Evolutionary conservation across 495 filamentous ascomycete species (phyloP).

Genomic region (Aspergillus funiculosus): DNA sequence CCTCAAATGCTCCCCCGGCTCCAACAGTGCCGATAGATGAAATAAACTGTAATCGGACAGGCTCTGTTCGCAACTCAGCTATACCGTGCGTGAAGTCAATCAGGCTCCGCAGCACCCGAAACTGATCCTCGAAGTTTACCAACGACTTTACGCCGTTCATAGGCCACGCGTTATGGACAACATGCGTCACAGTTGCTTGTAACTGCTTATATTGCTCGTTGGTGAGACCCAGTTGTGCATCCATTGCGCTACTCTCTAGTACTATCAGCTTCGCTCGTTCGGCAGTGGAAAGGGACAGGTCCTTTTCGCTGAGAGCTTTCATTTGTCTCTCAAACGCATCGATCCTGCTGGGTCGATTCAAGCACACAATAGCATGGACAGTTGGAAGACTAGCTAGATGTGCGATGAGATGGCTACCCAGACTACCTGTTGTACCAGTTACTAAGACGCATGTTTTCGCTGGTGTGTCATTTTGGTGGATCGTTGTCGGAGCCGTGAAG

Average conservation of each 20-base stretch:
- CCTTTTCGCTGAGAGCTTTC: conserved; percentile 30
- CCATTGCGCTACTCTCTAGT: conserved; percentile 36
- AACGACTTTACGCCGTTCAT: conserved; percentile 46
- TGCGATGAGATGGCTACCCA: conserved; percentile 45
- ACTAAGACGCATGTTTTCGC: conserved; percentile 33
- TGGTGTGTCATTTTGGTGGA: neutral
- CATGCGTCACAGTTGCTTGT: conserved; percentile 42
- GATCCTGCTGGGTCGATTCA: conserved; percentile 33
- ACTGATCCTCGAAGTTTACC: conserved; percentile 44
- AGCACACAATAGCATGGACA: conserved; percentile 39
- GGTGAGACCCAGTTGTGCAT: conserved; percentile 42
- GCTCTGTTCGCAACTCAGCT: conserved; percentile 15
- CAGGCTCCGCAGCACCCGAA: conserved; percentile 42
- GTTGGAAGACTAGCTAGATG: conserved; percentile 26
- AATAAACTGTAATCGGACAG: conserved; percentile 46
- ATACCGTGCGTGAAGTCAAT: conserved; percentile 39
- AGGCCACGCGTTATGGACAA: conserved; percentile 56
- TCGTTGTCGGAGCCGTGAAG: conserved; percentile 12
- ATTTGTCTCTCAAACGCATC: conserved; percentile 25
- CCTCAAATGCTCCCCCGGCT: conserved; percentile 24
- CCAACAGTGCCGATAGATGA: conserved; percentile 52
- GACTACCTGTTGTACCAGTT: conserved; percentile 49
- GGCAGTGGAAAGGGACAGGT: conserved; percentile 25
- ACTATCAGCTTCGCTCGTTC: conserved; percentile 27
- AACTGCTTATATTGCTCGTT: conserved; percentile 33